Percentiles rank a stretch among this genome's conserved stretches.
Conservation (phyloP, 2,329 filamentous ascomycete species). For the Pestalotiopsis sp. region DNA sequence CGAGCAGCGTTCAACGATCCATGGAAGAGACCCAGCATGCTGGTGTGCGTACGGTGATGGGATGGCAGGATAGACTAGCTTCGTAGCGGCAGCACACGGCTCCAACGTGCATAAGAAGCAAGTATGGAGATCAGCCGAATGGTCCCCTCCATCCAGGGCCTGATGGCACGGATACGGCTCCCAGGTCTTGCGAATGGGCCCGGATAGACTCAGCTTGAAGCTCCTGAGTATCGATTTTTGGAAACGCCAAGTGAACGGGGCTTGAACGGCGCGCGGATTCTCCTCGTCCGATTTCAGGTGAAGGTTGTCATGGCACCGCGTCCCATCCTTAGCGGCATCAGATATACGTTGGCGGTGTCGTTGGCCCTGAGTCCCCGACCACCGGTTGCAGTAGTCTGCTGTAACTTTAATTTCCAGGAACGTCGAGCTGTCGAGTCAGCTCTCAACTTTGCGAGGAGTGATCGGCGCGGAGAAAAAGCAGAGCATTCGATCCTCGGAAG, state of each 20-base stretch:
- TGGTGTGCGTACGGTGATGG: neutral
- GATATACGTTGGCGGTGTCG: neutral
- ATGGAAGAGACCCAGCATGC: neutral
- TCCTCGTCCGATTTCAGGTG: conserved; percentile 7
- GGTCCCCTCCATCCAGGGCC: neutral
- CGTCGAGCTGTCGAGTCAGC: neutral
- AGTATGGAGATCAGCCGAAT: conserved; percentile 1
- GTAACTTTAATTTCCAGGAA: neutral
- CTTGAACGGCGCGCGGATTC: neutral
- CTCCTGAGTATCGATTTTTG: neutral
- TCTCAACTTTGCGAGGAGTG: neutral
- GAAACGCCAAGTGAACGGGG: neutral
- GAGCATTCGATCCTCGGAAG: neutral
- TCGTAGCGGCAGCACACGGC: neutral
- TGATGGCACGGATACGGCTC: neutral
- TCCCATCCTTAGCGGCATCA: conserved; percentile 4
- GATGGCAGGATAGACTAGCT: neutral
- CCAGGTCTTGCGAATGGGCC: neutral
- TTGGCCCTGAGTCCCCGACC: neutral
- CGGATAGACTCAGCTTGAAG: neutral
- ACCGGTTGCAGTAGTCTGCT: neutral
- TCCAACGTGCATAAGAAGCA: conserved; percentile 4
- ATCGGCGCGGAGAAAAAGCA: neutral
- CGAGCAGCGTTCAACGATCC: neutral
- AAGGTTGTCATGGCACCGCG: neutral